phyloP scores from a whole-genome alignment of 441 rosid genomes.

The Sinapis alba region DNA sequence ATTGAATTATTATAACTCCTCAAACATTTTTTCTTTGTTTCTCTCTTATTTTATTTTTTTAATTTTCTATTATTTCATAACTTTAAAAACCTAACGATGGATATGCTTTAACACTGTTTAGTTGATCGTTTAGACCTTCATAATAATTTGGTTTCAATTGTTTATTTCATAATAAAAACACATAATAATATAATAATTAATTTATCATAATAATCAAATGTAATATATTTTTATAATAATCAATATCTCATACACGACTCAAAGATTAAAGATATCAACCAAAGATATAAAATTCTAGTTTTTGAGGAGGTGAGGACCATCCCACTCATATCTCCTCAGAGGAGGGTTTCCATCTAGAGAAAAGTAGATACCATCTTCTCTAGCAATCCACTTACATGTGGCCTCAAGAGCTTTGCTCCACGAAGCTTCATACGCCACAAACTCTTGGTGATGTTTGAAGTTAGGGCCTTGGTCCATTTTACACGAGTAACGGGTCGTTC shows the following conservation, averaged over 20 bases:
- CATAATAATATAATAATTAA: neutral
- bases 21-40: too few relatives aligned
- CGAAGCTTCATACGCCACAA: slow-evolving; percentile 26
- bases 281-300: neutral
- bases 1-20: too few relatives aligned
- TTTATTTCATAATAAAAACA: neutral
- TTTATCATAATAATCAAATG: neutral
- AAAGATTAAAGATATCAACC: neutral
- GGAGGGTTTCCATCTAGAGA: slow-evolving; percentile 28
- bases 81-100: too few relatives aligned
- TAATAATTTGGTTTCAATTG: neutral
- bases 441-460: slow-evolving; percentile 19
- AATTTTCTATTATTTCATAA: too few relatives aligned
- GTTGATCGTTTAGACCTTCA: neutral
- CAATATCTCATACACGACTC: neutral
- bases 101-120: neutral
- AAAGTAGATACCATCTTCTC: slow-evolving; percentile 28
- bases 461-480: slow-evolving; percentile 26
- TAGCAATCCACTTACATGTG: slow-evolving; percentile 12
- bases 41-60: too few relatives aligned
- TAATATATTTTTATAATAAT: neutral
- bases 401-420: slow-evolving; percentile 27
- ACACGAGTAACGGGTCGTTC: slow-evolving; percentile 20
- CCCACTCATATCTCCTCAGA: slow-evolving; percentile 12
- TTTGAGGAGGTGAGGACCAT: slow-evolving; percentile 19